A percentile compares a stretch with the other conserved stretches of the same genome.
Evolutionary conservation across 2,329 filamentous ascomycete genomes (phyloP).

Genomic region (Intubia oerlemansii): DNA sequence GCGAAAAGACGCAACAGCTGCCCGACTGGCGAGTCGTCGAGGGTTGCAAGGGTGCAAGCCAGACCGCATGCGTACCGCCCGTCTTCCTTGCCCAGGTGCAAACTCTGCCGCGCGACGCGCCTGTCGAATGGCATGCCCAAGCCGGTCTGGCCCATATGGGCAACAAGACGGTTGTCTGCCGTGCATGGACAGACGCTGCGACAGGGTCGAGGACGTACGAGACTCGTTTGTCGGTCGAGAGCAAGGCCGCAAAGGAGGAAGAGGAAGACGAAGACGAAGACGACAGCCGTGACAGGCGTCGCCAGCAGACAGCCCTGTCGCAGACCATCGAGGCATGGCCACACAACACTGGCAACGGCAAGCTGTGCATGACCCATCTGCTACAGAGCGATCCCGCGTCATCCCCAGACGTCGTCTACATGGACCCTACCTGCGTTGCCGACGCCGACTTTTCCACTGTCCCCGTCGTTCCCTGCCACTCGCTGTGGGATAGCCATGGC

Average conservation of each 20-base stretch:
- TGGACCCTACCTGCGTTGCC: conserved; percentile 2
- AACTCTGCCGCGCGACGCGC: conserved; percentile 49
- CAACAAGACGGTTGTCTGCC: neutral
- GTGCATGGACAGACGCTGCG: neutral
- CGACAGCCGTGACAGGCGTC: neutral
- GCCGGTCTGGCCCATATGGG: conserved; percentile 27
- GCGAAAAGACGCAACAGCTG: conserved; percentile 12
- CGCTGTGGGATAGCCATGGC: conserved; percentile 19
- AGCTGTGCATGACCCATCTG: neutral
- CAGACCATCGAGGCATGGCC: conserved; percentile 3
- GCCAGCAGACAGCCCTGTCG: neutral
- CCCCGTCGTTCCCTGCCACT: conserved; percentile 18
- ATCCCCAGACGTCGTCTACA: conserved; percentile 7
- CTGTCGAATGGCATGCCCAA: conserved; percentile 68
- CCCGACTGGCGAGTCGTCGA: conserved; percentile 29
- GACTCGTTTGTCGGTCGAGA: neutral
- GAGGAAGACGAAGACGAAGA: conserved; percentile 1
- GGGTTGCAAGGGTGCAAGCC: conserved; percentile 7
- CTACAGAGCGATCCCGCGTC: too few relatives aligned
- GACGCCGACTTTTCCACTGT: neutral
- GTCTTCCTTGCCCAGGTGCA: conserved; percentile 59
- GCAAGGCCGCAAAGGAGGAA: neutral
- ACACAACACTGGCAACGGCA: neutral
- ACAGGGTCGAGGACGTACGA: neutral
- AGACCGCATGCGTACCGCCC: too few relatives aligned